Percentiles rank a stretch among this genome's conserved stretches.
phyloP scores from a whole-genome alignment of 1,139 yeast species.

The Lodderomyces oxycetoniae region DNA sequence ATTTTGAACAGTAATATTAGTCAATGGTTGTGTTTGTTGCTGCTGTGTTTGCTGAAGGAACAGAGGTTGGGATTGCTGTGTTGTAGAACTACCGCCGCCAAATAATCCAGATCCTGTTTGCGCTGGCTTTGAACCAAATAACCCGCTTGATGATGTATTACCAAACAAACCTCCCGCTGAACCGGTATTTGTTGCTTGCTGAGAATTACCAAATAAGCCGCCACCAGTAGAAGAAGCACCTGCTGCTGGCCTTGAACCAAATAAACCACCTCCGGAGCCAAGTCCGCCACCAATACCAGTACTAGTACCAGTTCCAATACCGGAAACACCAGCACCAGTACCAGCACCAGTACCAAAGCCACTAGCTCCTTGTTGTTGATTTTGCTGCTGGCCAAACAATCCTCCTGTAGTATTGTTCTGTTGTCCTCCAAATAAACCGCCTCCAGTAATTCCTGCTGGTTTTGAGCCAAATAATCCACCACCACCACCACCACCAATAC shows the following conservation, averaged over 20 bases:
- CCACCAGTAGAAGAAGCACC: constrained; percentile 17
- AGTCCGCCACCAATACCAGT: constrained; percentile 4
- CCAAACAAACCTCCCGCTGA: constrained; percentile 28
- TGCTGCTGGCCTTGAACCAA: constrained; percentile 21
- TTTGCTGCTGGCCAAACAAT: constrained; percentile 18
- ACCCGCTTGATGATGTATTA: constrained; percentile 15
- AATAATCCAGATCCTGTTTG: constrained; percentile 28
- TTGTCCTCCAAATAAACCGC: constrained; percentile 22
- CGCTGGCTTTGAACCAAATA: constrained; percentile 18
- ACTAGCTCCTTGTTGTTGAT: constrained; percentile 17
- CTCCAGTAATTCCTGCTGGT: constrained; percentile 14
- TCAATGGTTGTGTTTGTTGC: constrained; percentile 28
- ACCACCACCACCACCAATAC: too few relatives aligned
- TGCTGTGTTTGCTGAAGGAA: constrained; percentile 16
- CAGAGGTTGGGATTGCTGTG: constrained; percentile 15
- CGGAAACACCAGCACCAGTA: constrained; percentile 7
- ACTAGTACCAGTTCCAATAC: constrained; percentile 8
- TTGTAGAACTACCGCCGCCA: constrained; percentile 22
- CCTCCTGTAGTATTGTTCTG: constrained; percentile 6
- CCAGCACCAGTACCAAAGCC: constrained; percentile 19
- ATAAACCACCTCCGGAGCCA: constrained; percentile 24
- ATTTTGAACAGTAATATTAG: constrained; percentile 52
- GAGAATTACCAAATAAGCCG: constrained; percentile 29
- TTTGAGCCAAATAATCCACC: constrained; percentile 25
- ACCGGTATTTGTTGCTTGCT: constrained; percentile 13